Percentiles rank a stretch among this genome's conserved stretches.
Conservation (phyloP, 2,329 filamentous ascomycete genomes). For the Huntiella moniliformis region DNA sequence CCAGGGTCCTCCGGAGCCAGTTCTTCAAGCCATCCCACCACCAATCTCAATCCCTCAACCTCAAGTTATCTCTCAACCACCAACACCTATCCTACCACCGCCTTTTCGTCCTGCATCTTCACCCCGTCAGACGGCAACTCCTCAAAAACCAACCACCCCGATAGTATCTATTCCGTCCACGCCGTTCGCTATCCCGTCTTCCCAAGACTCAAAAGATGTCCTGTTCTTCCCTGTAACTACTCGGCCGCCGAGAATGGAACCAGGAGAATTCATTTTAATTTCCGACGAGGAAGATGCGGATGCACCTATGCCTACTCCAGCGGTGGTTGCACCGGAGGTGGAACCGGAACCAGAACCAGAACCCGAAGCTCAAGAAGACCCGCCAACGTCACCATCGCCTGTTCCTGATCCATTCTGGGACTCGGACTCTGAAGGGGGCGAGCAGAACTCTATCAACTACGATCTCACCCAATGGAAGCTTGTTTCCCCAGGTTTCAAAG, state of each 20-base stretch:
- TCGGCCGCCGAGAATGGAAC: background rate
- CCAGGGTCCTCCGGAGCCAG: background rate
- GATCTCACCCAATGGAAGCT: conserved; percentile 7
- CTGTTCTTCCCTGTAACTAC: background rate
- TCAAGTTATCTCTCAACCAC: conserved; percentile 6
- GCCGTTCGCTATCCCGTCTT: conserved; percentile 7
- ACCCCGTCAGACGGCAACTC: no score
- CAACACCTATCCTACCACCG: background rate
- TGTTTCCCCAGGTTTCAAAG: conserved; percentile 4
- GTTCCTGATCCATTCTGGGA: conserved; percentile 13
- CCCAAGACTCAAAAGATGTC: background rate
- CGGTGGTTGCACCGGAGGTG: no score
- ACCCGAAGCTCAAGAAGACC: no score
- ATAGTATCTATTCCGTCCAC: background rate
- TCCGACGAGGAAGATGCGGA: conserved; percentile 13
- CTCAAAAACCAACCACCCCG: background rate
- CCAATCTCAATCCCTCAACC: conserved; percentile 6
- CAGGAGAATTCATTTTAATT: conserved; percentile 14
- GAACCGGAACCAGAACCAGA: no score
- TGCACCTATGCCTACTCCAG: background rate
- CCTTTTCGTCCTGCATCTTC: no score
- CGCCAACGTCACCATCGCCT: no score
- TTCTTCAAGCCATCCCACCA: background rate
- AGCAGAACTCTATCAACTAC: conserved; percentile 1
- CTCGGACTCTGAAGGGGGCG: conserved; percentile 20